phyloP scores from a whole-genome alignment of 1,284 basidiomycete species.

The Volvariella surrecta region DNA sequence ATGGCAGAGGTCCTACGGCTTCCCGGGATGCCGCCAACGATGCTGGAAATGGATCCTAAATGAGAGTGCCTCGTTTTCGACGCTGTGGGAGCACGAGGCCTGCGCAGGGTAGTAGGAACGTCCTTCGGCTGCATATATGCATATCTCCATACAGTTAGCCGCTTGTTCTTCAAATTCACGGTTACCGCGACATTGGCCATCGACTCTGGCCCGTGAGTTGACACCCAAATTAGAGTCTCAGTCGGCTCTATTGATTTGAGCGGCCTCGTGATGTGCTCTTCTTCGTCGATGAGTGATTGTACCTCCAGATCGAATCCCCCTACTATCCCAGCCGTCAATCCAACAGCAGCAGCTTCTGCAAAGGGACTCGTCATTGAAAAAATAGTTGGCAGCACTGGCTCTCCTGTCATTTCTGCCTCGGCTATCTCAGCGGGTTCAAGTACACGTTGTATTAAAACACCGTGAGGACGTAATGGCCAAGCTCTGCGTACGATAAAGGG shows the following conservation, averaged over 20 bases:
- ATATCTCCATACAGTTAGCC: slow-evolving; percentile 65
- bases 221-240: slow-evolving; percentile 57
- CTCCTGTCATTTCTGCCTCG: slow-evolving; percentile 54
- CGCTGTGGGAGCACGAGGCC: not conserved
- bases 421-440: slow-evolving; percentile 58
- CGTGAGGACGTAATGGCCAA: slow-evolving; percentile 72
- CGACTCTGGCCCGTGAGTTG: slow-evolving; percentile 33
- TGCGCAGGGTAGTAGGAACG: slow-evolving; percentile 22
- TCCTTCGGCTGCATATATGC: slow-evolving; percentile 52
- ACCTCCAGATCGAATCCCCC: slow-evolving; percentile 32
- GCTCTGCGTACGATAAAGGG: slow-evolving; percentile 75
- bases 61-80: slow-evolving; percentile 21
- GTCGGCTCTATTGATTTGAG: slow-evolving; percentile 45
- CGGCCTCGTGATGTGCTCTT: slow-evolving; percentile 38
- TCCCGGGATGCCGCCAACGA: slow-evolving; percentile 1
- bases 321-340: slow-evolving; percentile 47
- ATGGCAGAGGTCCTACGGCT: slow-evolving; percentile 26
- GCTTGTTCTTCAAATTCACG: slow-evolving; percentile 39
- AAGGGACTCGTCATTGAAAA: slow-evolving; percentile 73
- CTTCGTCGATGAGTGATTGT: slow-evolving; percentile 42
- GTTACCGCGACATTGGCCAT: slow-evolving; percentile 48
- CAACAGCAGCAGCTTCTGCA: slow-evolving; percentile 66
- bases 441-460: slow-evolving; percentile 72
- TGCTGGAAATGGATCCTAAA: slow-evolving; percentile 11
- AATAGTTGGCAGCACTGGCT: slow-evolving; percentile 62